A percentile compares a stretch with the other conserved stretches of the same genome.
These are phyloP conservation scores for Nicotiana attenuata DNA, from an alignment of 257 asterid genomes.

Conservation along the genomic window DNA sequence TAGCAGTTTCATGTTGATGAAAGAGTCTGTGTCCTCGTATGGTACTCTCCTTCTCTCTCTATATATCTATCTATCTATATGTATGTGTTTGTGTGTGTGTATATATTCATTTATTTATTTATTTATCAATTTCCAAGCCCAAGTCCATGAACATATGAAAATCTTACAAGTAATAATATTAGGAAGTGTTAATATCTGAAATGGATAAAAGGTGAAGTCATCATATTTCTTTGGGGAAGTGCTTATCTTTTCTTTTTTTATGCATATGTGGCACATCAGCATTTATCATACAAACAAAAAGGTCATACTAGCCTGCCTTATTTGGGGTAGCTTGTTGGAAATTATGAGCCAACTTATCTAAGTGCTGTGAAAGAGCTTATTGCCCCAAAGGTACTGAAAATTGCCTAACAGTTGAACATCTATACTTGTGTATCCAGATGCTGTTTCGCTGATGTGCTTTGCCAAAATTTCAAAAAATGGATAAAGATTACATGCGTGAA, in stretches of 20 bases:
- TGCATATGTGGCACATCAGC: background rate
- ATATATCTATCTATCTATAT: too few species aligned
- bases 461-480: background rate
- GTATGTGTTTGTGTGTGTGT: too few species aligned
- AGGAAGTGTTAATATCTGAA: background rate
- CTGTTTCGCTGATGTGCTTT: background rate
- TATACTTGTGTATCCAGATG: background rate
- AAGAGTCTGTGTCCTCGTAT: conserved; percentile 68
- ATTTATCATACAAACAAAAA: background rate
- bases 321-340: background rate
- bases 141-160: background rate
- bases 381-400: background rate
- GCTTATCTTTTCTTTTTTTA: background rate
- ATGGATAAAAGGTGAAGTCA: background rate
- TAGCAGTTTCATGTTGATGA: conserved; percentile 67
- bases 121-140: background rate
- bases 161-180: background rate
- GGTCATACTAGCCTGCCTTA: background rate
- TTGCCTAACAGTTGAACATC: background rate
- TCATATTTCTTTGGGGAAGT: background rate
- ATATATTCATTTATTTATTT: too few species aligned
- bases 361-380: background rate
- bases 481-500: background rate
- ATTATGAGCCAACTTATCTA: background rate
- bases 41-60: conserved; percentile 34